Evolutionary conservation across 1,284 basidiomycete genomes (phyloP), one percentile per base, ranked within the genome.

Genomic region (Leccinum variabile): DNA sequence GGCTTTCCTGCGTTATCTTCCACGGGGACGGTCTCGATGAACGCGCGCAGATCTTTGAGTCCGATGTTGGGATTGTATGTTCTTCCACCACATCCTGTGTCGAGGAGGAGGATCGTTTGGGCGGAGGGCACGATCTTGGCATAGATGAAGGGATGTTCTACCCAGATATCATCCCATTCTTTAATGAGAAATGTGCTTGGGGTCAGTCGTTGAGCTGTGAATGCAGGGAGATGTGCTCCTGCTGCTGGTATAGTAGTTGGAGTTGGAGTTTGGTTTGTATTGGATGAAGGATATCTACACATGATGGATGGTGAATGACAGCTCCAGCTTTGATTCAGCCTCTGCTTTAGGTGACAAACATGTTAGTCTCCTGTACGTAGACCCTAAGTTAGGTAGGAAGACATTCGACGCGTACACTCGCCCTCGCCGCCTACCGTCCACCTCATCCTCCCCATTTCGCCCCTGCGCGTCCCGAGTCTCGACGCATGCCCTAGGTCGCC

Each of bases 71-170:
- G 73, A 57, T 80, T 75, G 50, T 74, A 68, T 1, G 81, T 79
- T 56, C 68, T 73, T 4, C 84, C 83, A 16, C 83, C 83, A 55
- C 83, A 84, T 30, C 84, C 84, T 16, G 81, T 84, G 69, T 86
- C 84, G 59, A 85, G 73, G 41, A 86, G 67, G 7, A 85, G 71
- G 57, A 85, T 72, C 3, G 79, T 80, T 32, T 71, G 72, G 2
- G 78, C 75, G 4, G 69, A 67, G 44, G 77, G 74, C 13, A 82
- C 65, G 54, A 81, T 58, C 67, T 82, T 84, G 60, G 74, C 80
- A 67, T 84, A 86, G 66, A 85, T 84, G 71, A 81, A 80, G 5
- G 84, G 82, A 59, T 80, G 78, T 68, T 86, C 84, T 16, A 72
- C 73, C 69, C 79, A 85, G 39, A 81, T 71, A 65, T 84, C 84